A percentile compares a stretch with the other conserved stretches of the same genome.
These are phyloP conservation scores for Cladophialophora bantiana DNA, from an alignment of 2,329 filamentous ascomycete species.

Conservation along the genomic window DNA sequence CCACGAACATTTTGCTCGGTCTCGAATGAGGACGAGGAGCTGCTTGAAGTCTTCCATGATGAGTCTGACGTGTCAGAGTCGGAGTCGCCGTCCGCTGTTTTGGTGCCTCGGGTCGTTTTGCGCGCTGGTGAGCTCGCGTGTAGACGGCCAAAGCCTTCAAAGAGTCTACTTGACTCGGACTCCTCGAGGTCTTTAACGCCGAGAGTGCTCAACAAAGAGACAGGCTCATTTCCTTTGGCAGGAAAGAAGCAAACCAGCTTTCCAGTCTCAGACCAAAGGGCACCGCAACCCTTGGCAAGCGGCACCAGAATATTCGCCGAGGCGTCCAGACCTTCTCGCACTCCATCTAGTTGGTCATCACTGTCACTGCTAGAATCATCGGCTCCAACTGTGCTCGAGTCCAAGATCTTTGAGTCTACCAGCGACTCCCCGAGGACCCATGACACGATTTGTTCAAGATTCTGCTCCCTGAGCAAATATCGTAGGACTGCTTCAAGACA, in stretches of 20 bases:
- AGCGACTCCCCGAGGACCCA: conserved; percentile 65
- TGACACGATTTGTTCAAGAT: conserved; percentile 63
- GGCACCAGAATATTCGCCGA: conserved; percentile 69
- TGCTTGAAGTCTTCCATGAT: conserved; percentile 68
- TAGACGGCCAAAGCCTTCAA: conserved; percentile 69
- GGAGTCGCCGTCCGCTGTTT: conserved; percentile 49
- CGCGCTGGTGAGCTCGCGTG: conserved; percentile 59
- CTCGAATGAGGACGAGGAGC: conserved; percentile 55
- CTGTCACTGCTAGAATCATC: conserved; percentile 88
- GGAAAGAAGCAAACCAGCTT: conserved; percentile 66
- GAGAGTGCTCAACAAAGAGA: conserved; percentile 57
- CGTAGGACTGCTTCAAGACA: conserved; percentile 68
- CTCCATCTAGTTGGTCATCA: conserved; percentile 55
- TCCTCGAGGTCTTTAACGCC: conserved; percentile 58
- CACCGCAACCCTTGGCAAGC: conserved; percentile 65
- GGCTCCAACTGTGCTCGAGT: conserved; percentile 58
- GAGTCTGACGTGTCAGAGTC: conserved; percentile 56
- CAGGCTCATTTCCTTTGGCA: conserved; percentile 58
- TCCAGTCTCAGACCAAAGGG: conserved; percentile 64
- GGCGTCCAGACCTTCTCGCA: conserved; percentile 43
- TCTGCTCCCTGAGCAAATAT: conserved; percentile 66
- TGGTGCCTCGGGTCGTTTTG: conserved; percentile 54
- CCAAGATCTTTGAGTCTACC: conserved; percentile 56
- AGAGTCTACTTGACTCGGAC: conserved; percentile 60
- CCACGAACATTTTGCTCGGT: conserved; percentile 57